phyloP scores from a whole-genome alignment of 1,284 basidiomycete genomes.

The Apiotrichum laibachii region DNA sequence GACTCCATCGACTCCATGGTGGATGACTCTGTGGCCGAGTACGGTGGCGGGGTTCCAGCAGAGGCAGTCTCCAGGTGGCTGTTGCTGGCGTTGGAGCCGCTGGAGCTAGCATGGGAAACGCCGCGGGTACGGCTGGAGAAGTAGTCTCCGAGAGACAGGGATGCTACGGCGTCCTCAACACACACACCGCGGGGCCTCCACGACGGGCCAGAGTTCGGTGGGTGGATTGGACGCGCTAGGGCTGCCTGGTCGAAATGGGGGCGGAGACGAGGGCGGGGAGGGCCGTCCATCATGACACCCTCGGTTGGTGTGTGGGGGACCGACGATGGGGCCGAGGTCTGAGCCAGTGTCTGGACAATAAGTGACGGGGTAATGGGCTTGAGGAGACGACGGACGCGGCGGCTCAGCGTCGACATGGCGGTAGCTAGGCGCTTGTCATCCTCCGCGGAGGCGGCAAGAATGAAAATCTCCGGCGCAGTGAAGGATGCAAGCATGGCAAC shows the following conservation, averaged over 20 bases:
- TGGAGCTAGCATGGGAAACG: background rate
- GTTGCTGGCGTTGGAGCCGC: background rate
- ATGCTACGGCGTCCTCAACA: constrained; percentile 41
- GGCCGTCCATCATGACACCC: background rate
- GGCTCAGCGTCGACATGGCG: background rate
- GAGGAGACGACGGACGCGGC: constrained; percentile 28
- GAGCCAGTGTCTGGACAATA: constrained; percentile 29
- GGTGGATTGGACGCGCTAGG: background rate
- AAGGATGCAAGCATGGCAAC: constrained; percentile 18
- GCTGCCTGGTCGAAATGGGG: constrained; percentile 10
- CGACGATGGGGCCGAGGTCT: background rate
- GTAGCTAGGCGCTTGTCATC: constrained; percentile 3
- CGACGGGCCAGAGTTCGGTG: background rate
- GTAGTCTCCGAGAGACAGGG: constrained; percentile 40
- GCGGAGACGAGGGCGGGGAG: constrained; percentile 5
- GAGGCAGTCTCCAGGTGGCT: background rate
- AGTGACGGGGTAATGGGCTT: constrained; percentile 41
- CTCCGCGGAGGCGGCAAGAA: constrained; percentile 30
- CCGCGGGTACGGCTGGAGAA: constrained; percentile 24
- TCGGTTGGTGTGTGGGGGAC: constrained; percentile 2
- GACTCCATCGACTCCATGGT: background rate
- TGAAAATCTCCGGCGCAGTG: constrained; percentile 32
- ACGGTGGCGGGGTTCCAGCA: background rate
- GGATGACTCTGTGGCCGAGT: background rate
- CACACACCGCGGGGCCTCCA: constrained; percentile 39